A percentile compares a stretch with the other conserved stretches of the same genome.
Evolutionary conservation across 768 basidiomycete genomes (phyloP).

Genomic region (Boletus sp.): DNA sequence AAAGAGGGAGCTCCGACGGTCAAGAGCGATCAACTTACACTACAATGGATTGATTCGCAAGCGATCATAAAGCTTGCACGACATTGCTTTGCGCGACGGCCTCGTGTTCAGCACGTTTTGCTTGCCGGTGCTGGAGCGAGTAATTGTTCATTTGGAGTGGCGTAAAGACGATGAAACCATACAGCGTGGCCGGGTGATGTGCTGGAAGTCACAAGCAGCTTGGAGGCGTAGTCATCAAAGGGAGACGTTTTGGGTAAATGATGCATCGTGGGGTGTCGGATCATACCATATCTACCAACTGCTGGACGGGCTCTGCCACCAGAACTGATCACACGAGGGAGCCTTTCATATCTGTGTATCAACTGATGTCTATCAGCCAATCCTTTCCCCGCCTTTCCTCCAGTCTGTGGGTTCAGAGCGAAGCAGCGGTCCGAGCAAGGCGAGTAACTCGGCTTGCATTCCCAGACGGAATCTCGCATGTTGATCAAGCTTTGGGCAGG

Average conservation of each 20-base stretch:
- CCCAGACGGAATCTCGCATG: background rate
- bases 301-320: background rate
- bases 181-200: constrained; percentile 2
- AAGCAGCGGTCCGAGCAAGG: no score
- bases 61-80: constrained; percentile 23
- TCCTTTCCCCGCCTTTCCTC: background rate
- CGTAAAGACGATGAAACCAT: constrained; percentile 15
- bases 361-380: background rate
- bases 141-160: constrained; percentile 27
- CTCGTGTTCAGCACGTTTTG: constrained; percentile 35
- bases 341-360: constrained; percentile 22
- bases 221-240: background rate
- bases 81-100: constrained; percentile 17
- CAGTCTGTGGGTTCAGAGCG: no score
- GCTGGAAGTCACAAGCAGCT: background rate
- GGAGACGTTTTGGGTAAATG: background rate
- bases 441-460: no score
- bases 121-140: constrained; percentile 27
- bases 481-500: background rate
- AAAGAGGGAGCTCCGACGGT: constrained; percentile 19
- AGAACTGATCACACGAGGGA: constrained; percentile 6
- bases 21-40: constrained; percentile 23
- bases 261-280: background rate
- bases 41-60: constrained; percentile 21
- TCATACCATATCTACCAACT: background rate